A percentile compares a stretch with the other conserved stretches of the same genome.
Conservation (phyloP, 2,329 filamentous ascomycete genomes). For the Ascochyta fabae region DNA sequence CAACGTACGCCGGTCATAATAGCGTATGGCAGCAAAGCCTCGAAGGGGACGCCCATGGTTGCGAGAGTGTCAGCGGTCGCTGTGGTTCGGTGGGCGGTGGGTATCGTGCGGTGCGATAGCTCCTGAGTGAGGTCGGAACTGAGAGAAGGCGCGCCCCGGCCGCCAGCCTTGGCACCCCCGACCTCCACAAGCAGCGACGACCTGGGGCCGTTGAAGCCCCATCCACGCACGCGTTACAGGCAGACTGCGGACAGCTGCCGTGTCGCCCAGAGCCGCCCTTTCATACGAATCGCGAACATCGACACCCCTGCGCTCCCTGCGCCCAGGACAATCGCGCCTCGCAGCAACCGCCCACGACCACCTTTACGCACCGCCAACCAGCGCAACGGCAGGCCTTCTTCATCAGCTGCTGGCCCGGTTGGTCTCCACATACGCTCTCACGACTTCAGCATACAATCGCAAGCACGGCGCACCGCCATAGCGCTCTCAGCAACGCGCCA, state of each 20-base stretch:
- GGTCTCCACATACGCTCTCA: background rate
- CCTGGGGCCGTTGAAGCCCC: slow-evolving; percentile 36
- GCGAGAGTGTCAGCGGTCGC: slow-evolving; percentile 34
- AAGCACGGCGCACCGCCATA: background rate
- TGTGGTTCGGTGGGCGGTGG: slow-evolving; percentile 30
- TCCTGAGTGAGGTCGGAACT: slow-evolving; percentile 15
- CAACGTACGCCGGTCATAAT: slow-evolving; percentile 66
- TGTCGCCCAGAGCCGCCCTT: slow-evolving; percentile 43
- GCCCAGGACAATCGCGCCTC: slow-evolving; percentile 33
- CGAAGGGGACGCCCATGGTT: slow-evolving; percentile 70
- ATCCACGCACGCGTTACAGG: slow-evolving; percentile 37
- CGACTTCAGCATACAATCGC: background rate
- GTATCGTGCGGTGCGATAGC: slow-evolving; percentile 9
- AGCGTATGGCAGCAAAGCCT: slow-evolving; percentile 68
- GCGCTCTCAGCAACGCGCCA: slow-evolving; percentile 31
- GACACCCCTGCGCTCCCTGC: slow-evolving; percentile 21
- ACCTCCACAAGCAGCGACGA: slow-evolving; percentile 35
- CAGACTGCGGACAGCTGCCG: slow-evolving; percentile 33
- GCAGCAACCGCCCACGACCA: slow-evolving; percentile 27
- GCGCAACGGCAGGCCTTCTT: slow-evolving; percentile 30
- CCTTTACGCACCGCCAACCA: slow-evolving; percentile 33
- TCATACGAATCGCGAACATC: slow-evolving; percentile 44
- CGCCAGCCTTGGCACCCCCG: slow-evolving; percentile 20
- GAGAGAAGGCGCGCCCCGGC: slow-evolving; percentile 14
- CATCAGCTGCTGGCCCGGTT: slow-evolving; percentile 1